A percentile compares a stretch with the other conserved stretches of the same genome.
These are phyloP conservation scores for Colletotrichum sp. DNA, from an alignment of 2,329 filamentous ascomycete genomes.

Conservation along the genomic window DNA sequence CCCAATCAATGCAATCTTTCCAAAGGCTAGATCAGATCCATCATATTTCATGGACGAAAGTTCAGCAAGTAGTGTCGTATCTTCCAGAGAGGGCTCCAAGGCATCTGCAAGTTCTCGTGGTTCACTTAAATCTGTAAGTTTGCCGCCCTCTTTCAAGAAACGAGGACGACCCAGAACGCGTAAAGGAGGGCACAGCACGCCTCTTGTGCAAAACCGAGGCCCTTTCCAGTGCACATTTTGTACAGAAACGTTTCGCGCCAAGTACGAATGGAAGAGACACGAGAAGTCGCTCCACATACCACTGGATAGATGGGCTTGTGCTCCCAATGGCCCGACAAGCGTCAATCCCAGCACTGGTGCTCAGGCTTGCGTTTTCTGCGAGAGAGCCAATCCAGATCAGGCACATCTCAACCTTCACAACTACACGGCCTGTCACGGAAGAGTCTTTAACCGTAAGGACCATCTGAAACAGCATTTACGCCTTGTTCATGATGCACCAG, in stretches of 20 bases:
- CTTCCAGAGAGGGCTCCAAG: constrained; percentile 28
- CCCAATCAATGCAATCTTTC: neutral
- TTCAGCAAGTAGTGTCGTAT: constrained; percentile 9
- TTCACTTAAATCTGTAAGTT: constrained; percentile 17
- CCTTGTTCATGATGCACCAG: constrained; percentile 68
- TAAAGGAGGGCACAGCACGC: constrained; percentile 35
- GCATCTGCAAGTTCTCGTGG: constrained; percentile 25
- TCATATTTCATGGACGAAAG: constrained; percentile 22
- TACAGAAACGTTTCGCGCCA: constrained; percentile 70
- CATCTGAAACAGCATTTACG: constrained; percentile 70
- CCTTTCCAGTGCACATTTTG: constrained; percentile 73
- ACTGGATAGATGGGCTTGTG: constrained; percentile 70
- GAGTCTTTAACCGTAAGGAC: constrained; percentile 70
- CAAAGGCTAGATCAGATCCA: neutral
- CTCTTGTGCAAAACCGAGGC: constrained; percentile 50
- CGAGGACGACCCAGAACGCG: constrained; percentile 41
- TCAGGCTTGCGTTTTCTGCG: constrained; percentile 64
- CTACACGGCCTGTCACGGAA: constrained; percentile 69
- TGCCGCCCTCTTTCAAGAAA: constrained; percentile 39
- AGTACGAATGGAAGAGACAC: constrained; percentile 74
- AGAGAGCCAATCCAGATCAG: constrained; percentile 55
- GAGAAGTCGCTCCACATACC: constrained; percentile 71
- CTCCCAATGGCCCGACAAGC: constrained; percentile 59
- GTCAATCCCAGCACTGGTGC: constrained; percentile 65
- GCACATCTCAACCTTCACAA: constrained; percentile 65